A percentile compares a stretch with the other conserved stretches of the same genome.
phyloP scores from a whole-genome alignment of 2,329 filamentous ascomycete genomes.

The Verticillium klebahnii region DNA sequence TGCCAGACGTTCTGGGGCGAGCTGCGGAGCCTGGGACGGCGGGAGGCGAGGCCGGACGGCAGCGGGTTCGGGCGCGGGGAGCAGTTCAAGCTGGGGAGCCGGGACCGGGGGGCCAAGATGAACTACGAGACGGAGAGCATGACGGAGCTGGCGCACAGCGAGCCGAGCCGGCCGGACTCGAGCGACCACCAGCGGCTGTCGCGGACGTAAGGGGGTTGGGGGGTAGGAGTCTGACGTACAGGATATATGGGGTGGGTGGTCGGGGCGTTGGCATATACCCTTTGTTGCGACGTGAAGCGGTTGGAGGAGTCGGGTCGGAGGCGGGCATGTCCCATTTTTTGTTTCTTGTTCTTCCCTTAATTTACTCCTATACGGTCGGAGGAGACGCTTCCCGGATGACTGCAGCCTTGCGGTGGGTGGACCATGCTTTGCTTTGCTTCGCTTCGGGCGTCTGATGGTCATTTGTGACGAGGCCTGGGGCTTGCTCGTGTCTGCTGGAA shows the following conservation, averaged over 20 bases:
- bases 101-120: conserved; percentile 20
- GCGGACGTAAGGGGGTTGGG: neutral
- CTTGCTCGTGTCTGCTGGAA: too few relatives aligned
- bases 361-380: too few relatives aligned
- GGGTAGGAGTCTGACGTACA: neutral
- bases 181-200: neutral
- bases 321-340: neutral
- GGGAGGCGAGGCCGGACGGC: neutral
- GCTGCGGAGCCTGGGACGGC: conserved; percentile 20
- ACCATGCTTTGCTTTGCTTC: neutral
- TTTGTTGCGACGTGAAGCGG: neutral
- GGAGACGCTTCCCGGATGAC: too few relatives aligned
- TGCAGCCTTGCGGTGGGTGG: neutral
- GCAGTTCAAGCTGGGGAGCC: conserved; percentile 26
- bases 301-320: neutral
- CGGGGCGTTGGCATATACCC: neutral
- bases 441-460: neutral
- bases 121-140: conserved; percentile 46
- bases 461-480: too few relatives aligned
- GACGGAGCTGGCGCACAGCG: conserved; percentile 40
- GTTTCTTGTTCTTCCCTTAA: neutral
- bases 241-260: neutral
- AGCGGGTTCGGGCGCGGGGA: conserved; percentile 19
- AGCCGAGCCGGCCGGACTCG: conserved; percentile 16
- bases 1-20: conserved; percentile 45